Base-by-base conservation (phyloP, 345 rosid species). In the Hypericum perforatum region DNA sequence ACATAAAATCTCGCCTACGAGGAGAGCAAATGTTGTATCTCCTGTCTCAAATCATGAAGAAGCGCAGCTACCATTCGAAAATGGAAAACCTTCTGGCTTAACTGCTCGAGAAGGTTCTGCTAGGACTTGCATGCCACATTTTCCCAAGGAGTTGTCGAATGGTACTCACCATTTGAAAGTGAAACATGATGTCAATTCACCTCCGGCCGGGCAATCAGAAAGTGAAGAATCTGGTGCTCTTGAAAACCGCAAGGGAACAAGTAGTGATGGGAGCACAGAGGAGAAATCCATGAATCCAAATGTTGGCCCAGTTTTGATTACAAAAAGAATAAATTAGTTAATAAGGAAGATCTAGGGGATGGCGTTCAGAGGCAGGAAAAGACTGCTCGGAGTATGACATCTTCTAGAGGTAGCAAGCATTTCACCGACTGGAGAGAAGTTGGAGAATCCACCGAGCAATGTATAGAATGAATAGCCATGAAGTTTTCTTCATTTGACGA, bases 11-110 rank as follows among this genome's bases (percentile, higher is more conserved):
- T 66, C 77, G 37, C 82, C 82, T 45, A 74, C 80, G 38, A 66
- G 82, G 58, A 75, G 86, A 66, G 67, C 76, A 45, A 74, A 77
- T 68, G 52, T 77, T 37, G 76, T 77, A 8, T 73, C 82, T 63
- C 86, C 86, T 50, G 67, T 80, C 56, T 70, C 74, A 46, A 75
- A 65, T 62, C 76, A 68, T 48, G 82, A 73, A 47, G 82, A 80
- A 46, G 55, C 60, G 50, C 77, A 73, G 49, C 60, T 48, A 46
- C 66, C 69, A 32, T 56, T 75, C n/a, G 82, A 77, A 68, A 76
- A 67, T 16, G 67, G 75, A 37, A 22, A 46, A 0, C 9, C 71
- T 32, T 60, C 70, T 53, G 82, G 75, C 57, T 57, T 70, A 62
- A 53, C 62, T 51, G 11, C 49, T 56, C 71, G 71, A 75, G 50